These are phyloP conservation scores for Ophiostoma perfectum DNA, from an alignment of 2,329 filamentous ascomycete genomes.

Conservation along the genomic window DNA sequence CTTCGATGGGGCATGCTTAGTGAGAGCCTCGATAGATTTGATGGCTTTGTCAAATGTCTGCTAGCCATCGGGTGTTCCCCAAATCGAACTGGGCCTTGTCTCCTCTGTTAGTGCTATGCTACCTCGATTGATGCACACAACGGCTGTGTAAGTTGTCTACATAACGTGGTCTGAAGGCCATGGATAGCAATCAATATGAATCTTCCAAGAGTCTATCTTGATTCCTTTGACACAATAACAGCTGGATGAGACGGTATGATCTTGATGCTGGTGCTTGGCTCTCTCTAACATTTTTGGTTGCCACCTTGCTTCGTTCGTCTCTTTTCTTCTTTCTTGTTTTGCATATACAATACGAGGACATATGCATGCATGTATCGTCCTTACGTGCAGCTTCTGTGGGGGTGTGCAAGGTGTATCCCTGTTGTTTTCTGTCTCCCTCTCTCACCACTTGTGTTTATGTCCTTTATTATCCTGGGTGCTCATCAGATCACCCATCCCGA, in stretches of 20 bases:
- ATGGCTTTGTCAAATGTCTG: neutral
- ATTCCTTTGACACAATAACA: no score
- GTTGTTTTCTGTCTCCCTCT: neutral
- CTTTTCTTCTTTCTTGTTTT: neutral
- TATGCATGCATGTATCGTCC: neutral
- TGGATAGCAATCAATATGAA: conserved; percentile 4
- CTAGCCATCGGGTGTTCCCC: neutral
- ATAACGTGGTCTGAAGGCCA: neutral
- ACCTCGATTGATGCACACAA: no score
- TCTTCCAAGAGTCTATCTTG: neutral
- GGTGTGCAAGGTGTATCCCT: conserved; percentile 1
- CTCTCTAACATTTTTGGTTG: no score
- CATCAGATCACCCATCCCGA: neutral
- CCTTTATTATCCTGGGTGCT: neutral
- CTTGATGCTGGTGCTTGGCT: no score
- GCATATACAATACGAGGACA: neutral
- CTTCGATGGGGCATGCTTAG: no score
- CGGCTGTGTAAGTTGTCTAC: no score
- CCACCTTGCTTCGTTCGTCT: no score
- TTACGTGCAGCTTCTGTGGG: conserved; percentile 8
- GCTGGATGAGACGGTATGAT: no score
- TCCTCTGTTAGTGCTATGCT: neutral
- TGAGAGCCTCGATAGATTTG: neutral
- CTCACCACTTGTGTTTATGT: no score
- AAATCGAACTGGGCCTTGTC: neutral